These are phyloP conservation scores for Vaccinium macrocarpon DNA, from an alignment of 148 eudicot species.

Conservation along the genomic window DNA sequence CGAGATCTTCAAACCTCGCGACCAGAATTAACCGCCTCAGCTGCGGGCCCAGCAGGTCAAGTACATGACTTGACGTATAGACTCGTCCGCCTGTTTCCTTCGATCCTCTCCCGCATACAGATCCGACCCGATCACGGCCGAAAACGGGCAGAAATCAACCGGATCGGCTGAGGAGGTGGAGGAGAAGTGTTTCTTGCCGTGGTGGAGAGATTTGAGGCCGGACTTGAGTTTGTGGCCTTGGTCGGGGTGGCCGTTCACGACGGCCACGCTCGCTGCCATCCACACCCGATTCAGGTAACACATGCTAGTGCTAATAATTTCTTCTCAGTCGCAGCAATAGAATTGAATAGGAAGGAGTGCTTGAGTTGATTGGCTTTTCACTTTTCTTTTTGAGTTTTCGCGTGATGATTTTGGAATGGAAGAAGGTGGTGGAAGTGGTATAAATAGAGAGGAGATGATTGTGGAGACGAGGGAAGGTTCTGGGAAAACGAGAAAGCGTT, in stretches of 20 bases:
- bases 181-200: constrained; percentile 17
- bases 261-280: constrained; percentile 57
- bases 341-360: too few species aligned
- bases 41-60: constrained; percentile 67
- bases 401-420: neutral
- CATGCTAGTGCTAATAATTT: constrained; percentile 10
- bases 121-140: constrained; percentile 16
- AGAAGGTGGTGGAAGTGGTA: too few species aligned
- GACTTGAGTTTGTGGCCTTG: constrained; percentile 46
- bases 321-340: too few species aligned
- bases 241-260: constrained; percentile 45
- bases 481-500: neutral
- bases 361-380: too few species aligned
- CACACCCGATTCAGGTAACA: constrained; percentile 35
- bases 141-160: constrained; percentile 25
- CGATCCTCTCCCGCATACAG: constrained; percentile 15
- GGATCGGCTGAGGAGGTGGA: constrained; percentile 12
- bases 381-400: neutral
- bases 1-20: too few species aligned
- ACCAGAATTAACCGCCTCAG: constrained; percentile 14
- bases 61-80: constrained; percentile 62
- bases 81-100: constrained; percentile 40
- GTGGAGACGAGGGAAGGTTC: neutral
- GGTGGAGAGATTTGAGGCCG: constrained; percentile 32
- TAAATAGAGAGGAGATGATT: constrained; percentile 4